Conservation (phyloP, 106 monocot species). For the Dendrobium huoshanense region DNA sequence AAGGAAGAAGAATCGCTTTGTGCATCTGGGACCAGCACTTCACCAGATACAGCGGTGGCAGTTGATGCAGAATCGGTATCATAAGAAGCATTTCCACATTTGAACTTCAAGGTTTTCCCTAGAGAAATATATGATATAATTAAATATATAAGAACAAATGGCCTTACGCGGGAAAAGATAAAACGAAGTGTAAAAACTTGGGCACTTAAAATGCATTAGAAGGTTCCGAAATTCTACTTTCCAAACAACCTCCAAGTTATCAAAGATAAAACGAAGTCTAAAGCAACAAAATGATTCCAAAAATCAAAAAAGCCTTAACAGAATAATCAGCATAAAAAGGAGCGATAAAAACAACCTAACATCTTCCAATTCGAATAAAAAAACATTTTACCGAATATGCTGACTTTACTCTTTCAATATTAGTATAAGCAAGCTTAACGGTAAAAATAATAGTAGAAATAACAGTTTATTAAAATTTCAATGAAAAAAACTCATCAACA, state of each 20-base stretch:
- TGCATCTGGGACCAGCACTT: constrained; percentile 38
- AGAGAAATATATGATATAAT: constrained; percentile 8
- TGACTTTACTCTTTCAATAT: background rate
- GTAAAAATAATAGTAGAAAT: background rate
- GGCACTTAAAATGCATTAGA: background rate
- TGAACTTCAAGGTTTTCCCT: constrained; percentile 26
- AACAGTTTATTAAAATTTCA: background rate
- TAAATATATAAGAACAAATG: constrained; percentile 1
- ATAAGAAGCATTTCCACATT: constrained; percentile 26
- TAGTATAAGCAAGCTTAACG: background rate
- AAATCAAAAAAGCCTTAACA: background rate
- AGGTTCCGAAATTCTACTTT: background rate
- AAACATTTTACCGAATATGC: background rate
- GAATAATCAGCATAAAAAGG: background rate
- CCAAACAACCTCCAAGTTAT: background rate
- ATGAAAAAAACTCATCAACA: background rate
- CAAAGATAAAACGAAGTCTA: background rate
- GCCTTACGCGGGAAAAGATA: background rate
- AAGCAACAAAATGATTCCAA: background rate
- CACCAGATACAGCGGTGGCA: constrained; percentile 33
- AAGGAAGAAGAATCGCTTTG: constrained; percentile 24
- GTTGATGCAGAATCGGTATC: constrained; percentile 27
- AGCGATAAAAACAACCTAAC: background rate
- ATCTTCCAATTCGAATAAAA: background rate
- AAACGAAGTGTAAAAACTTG: background rate